These are phyloP conservation scores for Naganishia kalamii DNA, from an alignment of 768 basidiomycete genomes.

Conservation along the genomic window DNA sequence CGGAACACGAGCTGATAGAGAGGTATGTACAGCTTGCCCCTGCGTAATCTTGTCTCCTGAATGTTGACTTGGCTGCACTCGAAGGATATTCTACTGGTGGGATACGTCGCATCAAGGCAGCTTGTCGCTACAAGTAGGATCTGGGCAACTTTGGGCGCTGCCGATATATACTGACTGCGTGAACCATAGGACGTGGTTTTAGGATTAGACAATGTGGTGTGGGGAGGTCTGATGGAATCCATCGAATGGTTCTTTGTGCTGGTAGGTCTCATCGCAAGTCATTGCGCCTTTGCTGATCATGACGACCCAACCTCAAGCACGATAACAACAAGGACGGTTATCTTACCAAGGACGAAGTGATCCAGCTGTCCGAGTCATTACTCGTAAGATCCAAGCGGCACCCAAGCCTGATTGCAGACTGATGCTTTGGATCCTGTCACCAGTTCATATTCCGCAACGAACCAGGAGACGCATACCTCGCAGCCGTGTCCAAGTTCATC, in stretches of 20 bases:
- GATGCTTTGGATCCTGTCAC: not conserved
- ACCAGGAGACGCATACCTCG: constrained; percentile 90
- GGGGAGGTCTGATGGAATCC: constrained; percentile 95
- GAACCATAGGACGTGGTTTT: constrained; percentile 68
- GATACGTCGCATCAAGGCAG: constrained; percentile 74
- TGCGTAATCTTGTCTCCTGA: not conserved
- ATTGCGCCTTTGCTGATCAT: not conserved
- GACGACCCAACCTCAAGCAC: constrained; percentile 25
- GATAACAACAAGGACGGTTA: constrained; percentile 87
- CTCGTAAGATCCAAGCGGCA: constrained; percentile 57
- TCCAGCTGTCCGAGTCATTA: constrained; percentile 89
- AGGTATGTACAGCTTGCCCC: constrained; percentile 46
- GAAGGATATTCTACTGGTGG: constrained; percentile 79
- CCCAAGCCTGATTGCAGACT: constrained; percentile 11
- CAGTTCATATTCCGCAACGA: constrained; percentile 98
- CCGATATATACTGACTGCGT: not conserved
- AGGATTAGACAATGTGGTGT: constrained; percentile 85
- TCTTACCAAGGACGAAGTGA: constrained; percentile 90
- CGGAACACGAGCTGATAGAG: constrained; percentile 93
- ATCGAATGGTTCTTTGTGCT: constrained; percentile 98
- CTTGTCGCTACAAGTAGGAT: constrained; percentile 75
- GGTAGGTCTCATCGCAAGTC: constrained; percentile 20
- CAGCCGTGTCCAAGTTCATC: constrained; percentile 93
- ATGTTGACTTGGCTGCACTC: constrained; percentile 23
- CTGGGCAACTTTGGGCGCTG: too few species aligned